Evolutionary conservation across 441 rosid genomes (phyloP), one percentile per base, ranked within the genome.

Genomic region (Adansonia grandidieri): DNA sequence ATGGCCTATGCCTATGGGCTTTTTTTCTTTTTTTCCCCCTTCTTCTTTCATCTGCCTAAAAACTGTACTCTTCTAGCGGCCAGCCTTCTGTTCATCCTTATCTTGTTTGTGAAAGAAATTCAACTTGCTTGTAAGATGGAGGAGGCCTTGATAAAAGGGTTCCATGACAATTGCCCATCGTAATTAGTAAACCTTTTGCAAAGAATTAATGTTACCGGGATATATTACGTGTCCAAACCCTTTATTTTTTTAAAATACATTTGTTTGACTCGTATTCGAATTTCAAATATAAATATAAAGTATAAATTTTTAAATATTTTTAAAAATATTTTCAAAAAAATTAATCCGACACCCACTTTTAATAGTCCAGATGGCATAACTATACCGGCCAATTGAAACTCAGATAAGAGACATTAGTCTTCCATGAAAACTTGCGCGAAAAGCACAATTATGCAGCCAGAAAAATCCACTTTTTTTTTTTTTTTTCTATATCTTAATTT

Each of bases 101-200:
- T 47, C 37, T 19, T 68, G 8, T 68, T 45, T 68, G 56, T 19
- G n/a, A 17, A 67, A 11, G 28, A 44, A 17, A 17, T 48, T 45
- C 68, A 63, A 63, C 45, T 63, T 63, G 68, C 45, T 63, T 19
- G 32, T 28, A 9, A 61, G 40, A 61, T 61, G 40, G n/a, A 61
- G 2, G 15, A 11, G 15, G 15, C 64, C 9, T 60, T 22, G 37
- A 22, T 60, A 22, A 60, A 60, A 2, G 37, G 37, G 64, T 60
- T 20, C 45, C 67, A 28, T 62, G 44, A 62, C 44, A 28, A 62
- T 62, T 62, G 2, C 37, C 15, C 5, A 2, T 22, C 63, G 1
- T 9, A 20, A 19, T 28, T 14, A 13, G 44, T 6, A 5, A 13
- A 9, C 3, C 17, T 11, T 28, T 62, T 13, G 9, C 8, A 5